Percentiles rank a stretch among this genome's conserved stretches.
Conservation (phyloP, 2,329 filamentous ascomycete species). For the Fusarium goolgardi region DNA sequence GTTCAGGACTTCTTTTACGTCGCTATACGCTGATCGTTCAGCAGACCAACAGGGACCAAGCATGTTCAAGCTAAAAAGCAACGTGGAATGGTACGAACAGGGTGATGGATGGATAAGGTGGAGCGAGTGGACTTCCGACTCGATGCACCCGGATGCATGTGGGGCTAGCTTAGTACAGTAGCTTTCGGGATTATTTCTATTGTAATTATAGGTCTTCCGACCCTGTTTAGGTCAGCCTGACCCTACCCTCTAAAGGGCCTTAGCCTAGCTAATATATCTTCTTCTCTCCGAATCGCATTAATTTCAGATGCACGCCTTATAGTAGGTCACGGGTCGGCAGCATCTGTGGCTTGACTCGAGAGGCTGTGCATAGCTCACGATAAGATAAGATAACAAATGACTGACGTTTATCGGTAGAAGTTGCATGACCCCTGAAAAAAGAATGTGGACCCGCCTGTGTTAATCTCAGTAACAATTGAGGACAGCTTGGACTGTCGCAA, state of each 20-base stretch:
- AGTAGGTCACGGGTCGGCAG: background rate
- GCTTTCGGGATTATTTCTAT: conserved; percentile 2
- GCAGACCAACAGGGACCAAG: conserved; percentile 18
- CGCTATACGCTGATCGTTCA: conserved; percentile 24
- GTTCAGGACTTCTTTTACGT: conserved; percentile 11
- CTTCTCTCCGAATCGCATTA: no score
- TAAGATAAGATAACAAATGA: background rate
- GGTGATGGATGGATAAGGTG: conserved; percentile 5
- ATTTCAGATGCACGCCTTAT: background rate
- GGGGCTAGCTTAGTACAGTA: conserved; percentile 1
- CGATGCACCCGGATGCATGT: conserved; percentile 12
- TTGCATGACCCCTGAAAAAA: conserved; percentile 39
- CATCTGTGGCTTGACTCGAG: background rate
- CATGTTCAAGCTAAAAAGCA: conserved; percentile 8
- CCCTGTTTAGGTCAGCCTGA: no score
- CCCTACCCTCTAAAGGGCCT: no score
- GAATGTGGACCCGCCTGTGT: conserved; percentile 27
- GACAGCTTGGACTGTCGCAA: conserved; percentile 46
- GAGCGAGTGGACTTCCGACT: conserved; percentile 4
- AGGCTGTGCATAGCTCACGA: no score
- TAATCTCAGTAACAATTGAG: conserved; percentile 39
- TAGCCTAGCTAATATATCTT: no score
- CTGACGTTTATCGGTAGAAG: conserved; percentile 19
- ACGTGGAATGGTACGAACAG: conserved; percentile 30
- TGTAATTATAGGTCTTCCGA: no score